Percentiles rank a stretch among this genome's conserved stretches.
Evolutionary conservation across 2,329 filamentous ascomycete species (phyloP).

Genomic region (Claviceps quebecensis): DNA sequence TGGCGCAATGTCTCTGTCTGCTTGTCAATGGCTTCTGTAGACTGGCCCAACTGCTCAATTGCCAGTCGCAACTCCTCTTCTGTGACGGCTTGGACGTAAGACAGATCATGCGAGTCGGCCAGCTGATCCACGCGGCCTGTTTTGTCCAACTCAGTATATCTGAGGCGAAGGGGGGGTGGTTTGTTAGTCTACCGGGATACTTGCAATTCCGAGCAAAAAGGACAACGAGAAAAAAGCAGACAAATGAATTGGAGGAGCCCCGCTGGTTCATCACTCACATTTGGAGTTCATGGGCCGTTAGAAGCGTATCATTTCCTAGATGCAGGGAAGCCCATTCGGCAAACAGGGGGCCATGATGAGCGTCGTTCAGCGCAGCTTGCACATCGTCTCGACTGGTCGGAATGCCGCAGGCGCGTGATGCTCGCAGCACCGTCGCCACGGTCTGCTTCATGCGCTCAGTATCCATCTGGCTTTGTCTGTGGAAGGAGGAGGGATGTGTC

Average conservation of each 20-base stretch:
- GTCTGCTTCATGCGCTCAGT: constrained; percentile 15
- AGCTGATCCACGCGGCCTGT: constrained; percentile 34
- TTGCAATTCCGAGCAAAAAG: background rate
- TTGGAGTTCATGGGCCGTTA: constrained; percentile 39
- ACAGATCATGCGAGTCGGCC: constrained; percentile 29
- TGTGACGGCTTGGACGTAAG: constrained; percentile 33
- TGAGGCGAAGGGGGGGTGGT: constrained; percentile 11
- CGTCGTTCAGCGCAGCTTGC: constrained; percentile 22
- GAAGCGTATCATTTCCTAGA: constrained; percentile 34
- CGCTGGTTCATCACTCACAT: constrained; percentile 20
- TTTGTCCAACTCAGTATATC: constrained; percentile 35
- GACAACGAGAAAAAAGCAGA: background rate
- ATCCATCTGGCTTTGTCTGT: constrained; percentile 11
- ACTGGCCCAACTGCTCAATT: constrained; percentile 48
- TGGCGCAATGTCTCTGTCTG: constrained; percentile 47
- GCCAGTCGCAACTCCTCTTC: constrained; percentile 48
- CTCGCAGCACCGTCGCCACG: constrained; percentile 20
- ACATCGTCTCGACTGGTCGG: constrained; percentile 22
- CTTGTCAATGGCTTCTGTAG: constrained; percentile 48
- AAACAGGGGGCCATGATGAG: constrained; percentile 21
- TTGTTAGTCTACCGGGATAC: background rate
- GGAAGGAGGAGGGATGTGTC: background rate
- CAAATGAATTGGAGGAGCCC: background rate
- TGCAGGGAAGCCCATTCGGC: constrained; percentile 35
- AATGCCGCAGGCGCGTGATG: constrained; percentile 19